Conservation (phyloP, 805 yeast species). For the Isabelozyma rhagii region DNA sequence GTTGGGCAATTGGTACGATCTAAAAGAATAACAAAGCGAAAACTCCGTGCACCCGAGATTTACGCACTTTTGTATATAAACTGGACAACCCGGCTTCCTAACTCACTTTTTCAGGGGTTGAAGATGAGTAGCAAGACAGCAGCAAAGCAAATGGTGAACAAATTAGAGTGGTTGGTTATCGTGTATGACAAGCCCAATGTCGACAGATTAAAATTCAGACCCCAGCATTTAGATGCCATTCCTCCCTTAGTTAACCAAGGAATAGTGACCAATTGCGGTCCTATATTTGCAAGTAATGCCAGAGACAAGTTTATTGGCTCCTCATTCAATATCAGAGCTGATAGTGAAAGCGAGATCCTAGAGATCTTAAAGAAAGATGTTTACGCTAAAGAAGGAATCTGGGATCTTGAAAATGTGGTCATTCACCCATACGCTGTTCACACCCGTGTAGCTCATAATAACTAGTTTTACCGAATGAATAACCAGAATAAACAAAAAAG, state of each 20-base stretch:
- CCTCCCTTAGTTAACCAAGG: constrained; percentile 36
- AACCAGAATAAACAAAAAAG: no score
- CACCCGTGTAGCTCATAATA: constrained; percentile 7
- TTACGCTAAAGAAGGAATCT: constrained; percentile 56
- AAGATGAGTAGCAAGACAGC: neutral
- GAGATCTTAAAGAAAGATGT: constrained; percentile 56
- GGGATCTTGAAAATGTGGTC: constrained; percentile 61
- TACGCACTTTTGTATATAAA: neutral
- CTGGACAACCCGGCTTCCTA: neutral
- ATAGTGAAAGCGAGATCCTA: constrained; percentile 54
- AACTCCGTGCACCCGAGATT: no score
- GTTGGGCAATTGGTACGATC: constrained; percentile 8
- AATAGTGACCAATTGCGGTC: constrained; percentile 46
- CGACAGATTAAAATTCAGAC: constrained; percentile 46
- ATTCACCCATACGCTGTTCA: constrained; percentile 44
- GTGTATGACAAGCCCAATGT: constrained; percentile 61
- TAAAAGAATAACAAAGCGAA: constrained; percentile 3
- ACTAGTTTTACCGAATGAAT: neutral
- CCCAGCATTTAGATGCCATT: constrained; percentile 48
- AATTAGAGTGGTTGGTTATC: constrained; percentile 44
- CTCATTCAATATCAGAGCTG: constrained; percentile 53
- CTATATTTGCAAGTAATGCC: constrained; percentile 23
- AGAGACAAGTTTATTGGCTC: constrained; percentile 58
- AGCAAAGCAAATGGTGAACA: neutral
- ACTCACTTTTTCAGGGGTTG: neutral